Conservation (phyloP, 768 basidiomycete genomes). For the Strobilomyces confusus region DNA sequence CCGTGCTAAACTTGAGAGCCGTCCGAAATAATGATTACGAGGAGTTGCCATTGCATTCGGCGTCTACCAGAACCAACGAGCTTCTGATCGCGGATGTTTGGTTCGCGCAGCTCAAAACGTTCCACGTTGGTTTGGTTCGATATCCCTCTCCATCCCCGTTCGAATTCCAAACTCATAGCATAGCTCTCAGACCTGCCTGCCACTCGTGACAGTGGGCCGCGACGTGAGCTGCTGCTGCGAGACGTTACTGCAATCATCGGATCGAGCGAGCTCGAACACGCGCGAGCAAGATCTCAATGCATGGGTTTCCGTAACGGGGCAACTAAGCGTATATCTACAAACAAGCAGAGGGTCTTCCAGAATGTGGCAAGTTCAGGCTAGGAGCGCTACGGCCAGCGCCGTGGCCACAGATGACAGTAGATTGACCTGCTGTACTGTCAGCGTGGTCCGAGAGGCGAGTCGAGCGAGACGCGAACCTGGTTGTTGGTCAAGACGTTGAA, state of each 20-base stretch:
- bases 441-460: background rate
- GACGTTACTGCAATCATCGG: slow-evolving; percentile 58
- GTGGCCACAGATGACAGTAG: slow-evolving; percentile 36
- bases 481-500: slow-evolving; percentile 76
- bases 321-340: slow-evolving; percentile 4
- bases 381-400: slow-evolving; percentile 31
- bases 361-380: slow-evolving; percentile 21
- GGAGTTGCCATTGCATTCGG: too few relatives aligned
- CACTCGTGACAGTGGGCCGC: slow-evolving; percentile 99
- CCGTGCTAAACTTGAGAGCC: background rate
- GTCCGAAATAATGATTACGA: background rate
- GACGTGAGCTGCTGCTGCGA: slow-evolving; percentile 74
- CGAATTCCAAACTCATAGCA: too few relatives aligned
- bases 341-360: background rate
- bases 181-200: too few relatives aligned
- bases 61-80: too few relatives aligned
- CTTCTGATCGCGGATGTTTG: too few relatives aligned
- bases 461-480: slow-evolving; percentile 46
- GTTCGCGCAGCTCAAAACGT: too few relatives aligned
- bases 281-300: slow-evolving; percentile 16
- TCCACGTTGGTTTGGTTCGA: too few relatives aligned
- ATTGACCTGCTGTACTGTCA: slow-evolving; percentile 32
- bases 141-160: too few relatives aligned
- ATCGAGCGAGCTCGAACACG: slow-evolving; percentile 1
- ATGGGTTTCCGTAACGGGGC: slow-evolving; percentile 16